Evolutionary conservation across 108 stramenopile species (phyloP), one percentile per base, ranked within the genome.

Genomic region (Tribonema minus): DNA sequence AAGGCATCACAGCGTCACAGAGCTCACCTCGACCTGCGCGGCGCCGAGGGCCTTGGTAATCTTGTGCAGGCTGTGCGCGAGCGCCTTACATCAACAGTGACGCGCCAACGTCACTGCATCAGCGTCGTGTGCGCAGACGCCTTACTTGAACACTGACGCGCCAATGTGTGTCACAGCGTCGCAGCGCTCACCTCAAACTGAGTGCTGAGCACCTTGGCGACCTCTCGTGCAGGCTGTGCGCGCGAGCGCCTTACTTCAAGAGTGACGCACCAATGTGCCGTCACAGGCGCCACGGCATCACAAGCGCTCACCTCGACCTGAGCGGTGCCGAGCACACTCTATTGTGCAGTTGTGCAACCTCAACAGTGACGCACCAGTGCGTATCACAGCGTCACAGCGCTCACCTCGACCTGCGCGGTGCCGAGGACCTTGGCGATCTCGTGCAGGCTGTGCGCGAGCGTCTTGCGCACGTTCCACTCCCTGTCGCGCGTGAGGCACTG

Each of bases 41-140:
- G 92, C 86, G 4, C 91, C 94, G 12, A 95, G 70, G 72, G 95
- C 88, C 72, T 89, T 86, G 1, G 93, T 92, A 0, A 99, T 87
- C 37, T 96, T 94, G 76, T 97, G 96, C 61, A 99, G 76, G 74
- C 92, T 90, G 26, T 89, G 92, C 35, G 95, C 93, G 60, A 99
- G 77, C 15, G 87, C 84, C 82, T 81, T 68, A 37, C 88, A n/a
- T n/a, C n/a, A n/a, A n/a, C n/a, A n/a, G n/a, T n/a, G n/a, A n/a
- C n/a, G n/a, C n/a, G n/a, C n/a, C n/a, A n/a, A n/a, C n/a, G n/a
- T n/a, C n/a, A n/a, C n/a, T n/a, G n/a, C n/a, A n/a, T n/a, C n/a
- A n/a, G n/a, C n/a, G n/a, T n/a, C n/a, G n/a, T n/a, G n/a, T n/a
- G n/a, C n/a, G n/a, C n/a, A n/a, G n/a, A n/a, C n/a, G n/a, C n/a